Evolutionary conservation across 257 asterid species (phyloP).

Genomic region (Apocynum venetum): DNA sequence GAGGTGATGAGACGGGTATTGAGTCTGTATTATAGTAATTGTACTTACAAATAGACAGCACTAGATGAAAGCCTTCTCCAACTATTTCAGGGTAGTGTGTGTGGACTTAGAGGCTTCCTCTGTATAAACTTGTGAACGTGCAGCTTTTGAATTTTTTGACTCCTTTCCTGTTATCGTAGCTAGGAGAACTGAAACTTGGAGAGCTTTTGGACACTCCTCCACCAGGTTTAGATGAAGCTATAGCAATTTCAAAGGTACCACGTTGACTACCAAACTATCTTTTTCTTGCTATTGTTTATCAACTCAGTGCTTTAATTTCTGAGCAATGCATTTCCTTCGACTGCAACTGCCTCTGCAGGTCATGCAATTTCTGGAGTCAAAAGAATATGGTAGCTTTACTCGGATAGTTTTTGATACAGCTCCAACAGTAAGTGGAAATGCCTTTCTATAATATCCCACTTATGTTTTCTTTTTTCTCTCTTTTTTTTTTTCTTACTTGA

Average conservation of each 20-base stretch:
- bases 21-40: background rate
- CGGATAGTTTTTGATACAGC: conserved; percentile 74
- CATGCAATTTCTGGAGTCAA: conserved; percentile 63
- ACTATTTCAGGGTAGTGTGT: background rate
- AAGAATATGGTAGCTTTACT: conserved; percentile 45
- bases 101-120: background rate
- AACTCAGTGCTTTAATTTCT: background rate
- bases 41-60: too few species aligned
- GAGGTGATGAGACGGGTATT: background rate
- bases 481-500: background rate
- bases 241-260: conserved; percentile 67
- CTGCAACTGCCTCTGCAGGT: conserved; percentile 38
- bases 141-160: background rate
- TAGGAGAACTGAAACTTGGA: conserved; percentile 67
- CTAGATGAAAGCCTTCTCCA: background rate
- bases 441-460: background rate
- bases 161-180: conserved; percentile 22
- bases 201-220: conserved; percentile 69
- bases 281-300: background rate
- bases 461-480: background rate
- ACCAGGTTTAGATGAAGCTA: conserved; percentile 74
- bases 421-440: conserved; percentile 55
- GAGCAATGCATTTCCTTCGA: conserved; percentile 3
- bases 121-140: background rate
- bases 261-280: background rate